Base-by-base conservation (phyloP, 352 stramenopile species). In the Pythium volutum region DNA sequence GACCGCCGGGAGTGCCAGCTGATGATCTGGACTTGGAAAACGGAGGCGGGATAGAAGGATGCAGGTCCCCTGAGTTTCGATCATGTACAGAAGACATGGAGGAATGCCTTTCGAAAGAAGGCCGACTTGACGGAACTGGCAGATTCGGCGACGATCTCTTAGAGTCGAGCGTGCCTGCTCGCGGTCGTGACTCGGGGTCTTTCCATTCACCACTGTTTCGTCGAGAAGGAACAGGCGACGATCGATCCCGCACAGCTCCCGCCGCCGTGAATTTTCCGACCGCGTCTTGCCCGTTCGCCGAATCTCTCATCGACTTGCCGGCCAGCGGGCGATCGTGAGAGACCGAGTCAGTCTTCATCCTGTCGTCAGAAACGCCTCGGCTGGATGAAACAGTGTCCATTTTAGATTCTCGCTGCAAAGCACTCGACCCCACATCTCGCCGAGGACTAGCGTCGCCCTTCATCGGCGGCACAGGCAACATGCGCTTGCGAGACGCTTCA, bases 61-160 rank as follows among this genome's bases (percentile, higher is more conserved):
- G 31, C 11, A 54, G n/a, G 42, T 67, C 64, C 26, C 26, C 67
- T 22, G 22, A 20, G 64, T n/a, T 22, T n/a, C 74, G 11, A 45
- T 46, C 31, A n/a, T 55, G 31, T 23, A 62, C 15, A 10, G 62
- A 61, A 25, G 62, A 62, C 62, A 84, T 84, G 2, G 81, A 88
- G 6, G 68, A 64, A 38, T 79, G 77, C 23, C 78, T 77, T 61
- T 88, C 77, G 15, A 88, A 71, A 10, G 31, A 56, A 25, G 64
- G 72, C 2, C 75, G 65, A 36, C 26, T 64, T 46, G 48, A 10
- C 46, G 69, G 50, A 52, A 64, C 26, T 74, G 71, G 26, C 12
- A 25, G 25, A 8, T n/a, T 55, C 4, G 61, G 61, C 33, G 34
- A 46, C 4, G 27, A 23, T 29, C 51, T 16, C 39, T 33, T 52